Conservation (phyloP, 2,329 filamentous ascomycete genomes). For the Calonectria montana region DNA sequence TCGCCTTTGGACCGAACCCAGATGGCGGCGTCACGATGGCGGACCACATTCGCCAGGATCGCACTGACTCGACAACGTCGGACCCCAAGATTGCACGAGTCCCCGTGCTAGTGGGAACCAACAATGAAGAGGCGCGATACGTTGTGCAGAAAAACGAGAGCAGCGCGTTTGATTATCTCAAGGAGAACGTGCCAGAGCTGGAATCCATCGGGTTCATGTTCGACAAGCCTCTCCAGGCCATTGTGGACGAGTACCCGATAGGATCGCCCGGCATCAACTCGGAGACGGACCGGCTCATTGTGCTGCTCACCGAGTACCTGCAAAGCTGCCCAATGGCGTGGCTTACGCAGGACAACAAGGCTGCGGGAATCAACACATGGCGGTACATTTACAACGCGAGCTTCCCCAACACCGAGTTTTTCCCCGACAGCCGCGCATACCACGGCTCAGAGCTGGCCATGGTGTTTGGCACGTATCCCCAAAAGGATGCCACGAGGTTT, state of each 20-base stretch:
- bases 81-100: constrained; percentile 33
- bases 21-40: constrained; percentile 39
- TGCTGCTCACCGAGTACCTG: constrained; percentile 37
- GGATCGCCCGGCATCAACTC: constrained; percentile 29
- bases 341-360: constrained; percentile 44
- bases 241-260: constrained; percentile 30
- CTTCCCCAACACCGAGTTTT: constrained; percentile 58
- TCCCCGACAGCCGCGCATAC: constrained; percentile 53
- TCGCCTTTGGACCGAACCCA: constrained; percentile 34
- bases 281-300: constrained; percentile 32
- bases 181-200: neutral
- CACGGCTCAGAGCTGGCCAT: constrained; percentile 59
- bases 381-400: constrained; percentile 60
- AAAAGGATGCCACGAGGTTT: constrained; percentile 31
- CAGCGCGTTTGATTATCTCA: neutral
- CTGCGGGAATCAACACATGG: constrained; percentile 53
- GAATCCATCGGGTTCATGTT: neutral
- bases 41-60: constrained; percentile 24
- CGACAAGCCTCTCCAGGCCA: neutral
- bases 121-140: constrained; percentile 36
- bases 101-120: constrained; percentile 38
- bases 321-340: constrained; percentile 37
- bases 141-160: constrained; percentile 5
- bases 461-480: constrained; percentile 52
- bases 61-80: constrained; percentile 18